Evolutionary conservation across 192 early-diverging fungal genomes (phyloP).

Genomic region (Dispira parvispora): DNA sequence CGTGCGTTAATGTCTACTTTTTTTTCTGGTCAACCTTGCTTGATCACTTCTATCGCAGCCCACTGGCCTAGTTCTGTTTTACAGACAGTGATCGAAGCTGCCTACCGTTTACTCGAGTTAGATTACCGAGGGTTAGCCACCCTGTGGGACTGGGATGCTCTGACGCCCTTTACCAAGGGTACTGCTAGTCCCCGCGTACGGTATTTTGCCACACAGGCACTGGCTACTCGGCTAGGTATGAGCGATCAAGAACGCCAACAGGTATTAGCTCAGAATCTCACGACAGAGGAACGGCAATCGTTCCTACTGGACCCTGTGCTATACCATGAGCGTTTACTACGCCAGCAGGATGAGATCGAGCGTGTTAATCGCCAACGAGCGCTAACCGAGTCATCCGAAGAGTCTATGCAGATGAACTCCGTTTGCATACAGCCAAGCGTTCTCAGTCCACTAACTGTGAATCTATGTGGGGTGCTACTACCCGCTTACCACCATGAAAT

Average conservation of each 20-base stretch:
- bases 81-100: neutral
- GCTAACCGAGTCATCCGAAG: conserved; percentile 9
- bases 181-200: neutral
- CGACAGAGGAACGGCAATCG: neutral
- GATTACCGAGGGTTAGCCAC: neutral
- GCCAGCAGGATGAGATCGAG: conserved; percentile 22
- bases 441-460: conserved; percentile 32
- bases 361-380: conserved; percentile 12
- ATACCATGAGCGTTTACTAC: conserved; percentile 29
- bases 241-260: neutral
- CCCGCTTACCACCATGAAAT: conserved; percentile 11
- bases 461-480: conserved; percentile 53
- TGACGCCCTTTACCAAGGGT: neutral
- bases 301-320: conserved; percentile 17
- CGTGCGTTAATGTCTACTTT: neutral
- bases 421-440: conserved; percentile 12
- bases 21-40: conserved; percentile 2
- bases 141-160: neutral
- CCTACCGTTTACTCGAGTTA: conserved; percentile 2
- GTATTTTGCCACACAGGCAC: neutral
- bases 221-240: conserved; percentile 1
- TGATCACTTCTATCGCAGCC: neutral
- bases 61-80: neutral
- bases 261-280: conserved; percentile 2
- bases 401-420: conserved; percentile 13